Conservation (phyloP, 805 yeast genomes). For the Teunomyces pallodes region DNA sequence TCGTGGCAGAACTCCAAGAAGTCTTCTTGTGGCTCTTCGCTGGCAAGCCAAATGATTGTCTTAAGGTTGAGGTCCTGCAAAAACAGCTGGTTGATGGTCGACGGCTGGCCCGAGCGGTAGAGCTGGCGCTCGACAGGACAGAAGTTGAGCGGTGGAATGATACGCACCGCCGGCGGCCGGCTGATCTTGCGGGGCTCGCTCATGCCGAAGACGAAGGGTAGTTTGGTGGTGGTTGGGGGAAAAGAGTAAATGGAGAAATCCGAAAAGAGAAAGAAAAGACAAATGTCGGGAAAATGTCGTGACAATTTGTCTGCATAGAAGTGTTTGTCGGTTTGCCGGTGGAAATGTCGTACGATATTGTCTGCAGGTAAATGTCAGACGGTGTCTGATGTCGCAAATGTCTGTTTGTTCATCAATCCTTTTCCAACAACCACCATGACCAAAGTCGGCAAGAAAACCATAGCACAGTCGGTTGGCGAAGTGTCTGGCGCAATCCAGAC, state of each 20-base stretch:
- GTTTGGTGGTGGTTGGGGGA: neutral
- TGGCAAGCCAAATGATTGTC: constrained; percentile 90
- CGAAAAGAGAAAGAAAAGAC: no score
- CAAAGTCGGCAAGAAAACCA: constrained; percentile 7
- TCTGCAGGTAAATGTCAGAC: no score
- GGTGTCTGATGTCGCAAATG: no score
- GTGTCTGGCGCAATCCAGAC: constrained; percentile 28
- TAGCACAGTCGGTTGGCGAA: constrained; percentile 18
- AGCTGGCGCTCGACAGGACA: constrained; percentile 89
- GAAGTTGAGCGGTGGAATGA: constrained; percentile 92
- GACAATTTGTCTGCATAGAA: neutral
- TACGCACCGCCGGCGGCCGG: constrained; percentile 59
- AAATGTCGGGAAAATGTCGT: neutral
- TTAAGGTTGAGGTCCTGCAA: constrained; percentile 68
- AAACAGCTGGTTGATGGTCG: constrained; percentile 88
- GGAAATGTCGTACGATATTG: neutral
- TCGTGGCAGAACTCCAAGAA: constrained; percentile 77
- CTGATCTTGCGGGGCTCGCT: constrained; percentile 18
- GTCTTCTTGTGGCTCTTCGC: constrained; percentile 91
- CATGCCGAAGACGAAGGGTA: neutral
- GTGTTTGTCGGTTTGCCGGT: no score
- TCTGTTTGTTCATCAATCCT: neutral
- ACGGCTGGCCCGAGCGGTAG: constrained; percentile 92
- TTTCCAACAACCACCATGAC: constrained; percentile 4
- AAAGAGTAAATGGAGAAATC: no score